Conservation (phyloP, 2,329 filamentous ascomycete genomes). For the Ophiosphaerella narmari region DNA sequence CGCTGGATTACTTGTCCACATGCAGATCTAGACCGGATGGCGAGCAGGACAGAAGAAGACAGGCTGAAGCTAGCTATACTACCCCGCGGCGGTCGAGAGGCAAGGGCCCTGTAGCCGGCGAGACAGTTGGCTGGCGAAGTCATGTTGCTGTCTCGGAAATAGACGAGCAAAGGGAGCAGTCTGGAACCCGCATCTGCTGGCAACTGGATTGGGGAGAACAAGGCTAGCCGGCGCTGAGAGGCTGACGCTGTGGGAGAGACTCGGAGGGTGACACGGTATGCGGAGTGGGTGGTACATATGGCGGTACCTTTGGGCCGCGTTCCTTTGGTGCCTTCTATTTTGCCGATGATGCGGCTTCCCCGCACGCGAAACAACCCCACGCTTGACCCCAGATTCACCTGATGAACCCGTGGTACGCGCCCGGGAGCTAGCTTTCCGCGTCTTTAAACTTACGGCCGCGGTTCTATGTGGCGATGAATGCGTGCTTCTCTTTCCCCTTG, state of each 20-base stretch:
- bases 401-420: not conserved
- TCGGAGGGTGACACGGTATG: constrained; percentile 17
- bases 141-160: constrained; percentile 36
- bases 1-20: constrained; percentile 14
- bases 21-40: constrained; percentile 20
- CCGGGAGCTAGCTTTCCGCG: not conserved
- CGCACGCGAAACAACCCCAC: constrained; percentile 22
- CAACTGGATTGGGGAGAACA: constrained; percentile 6
- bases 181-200: constrained; percentile 42
- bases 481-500: no score
- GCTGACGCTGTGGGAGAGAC: constrained; percentile 15
- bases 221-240: constrained; percentile 12
- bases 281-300: constrained; percentile 29
- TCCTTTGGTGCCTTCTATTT: constrained; percentile 19
- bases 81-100: constrained; percentile 29
- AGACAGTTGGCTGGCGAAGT: constrained; percentile 31
- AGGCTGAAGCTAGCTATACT: constrained; percentile 23
- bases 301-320: constrained; percentile 28
- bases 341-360: constrained; percentile 31
- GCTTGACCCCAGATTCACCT: constrained; percentile 13
- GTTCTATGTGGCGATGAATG: not conserved
- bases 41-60: constrained; percentile 16
- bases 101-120: constrained; percentile 30
- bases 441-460: not conserved
- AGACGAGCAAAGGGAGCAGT: constrained; percentile 23